Base-by-base conservation (phyloP, 345 rosid species). In the Eucalyptus erythrocorys region DNA sequence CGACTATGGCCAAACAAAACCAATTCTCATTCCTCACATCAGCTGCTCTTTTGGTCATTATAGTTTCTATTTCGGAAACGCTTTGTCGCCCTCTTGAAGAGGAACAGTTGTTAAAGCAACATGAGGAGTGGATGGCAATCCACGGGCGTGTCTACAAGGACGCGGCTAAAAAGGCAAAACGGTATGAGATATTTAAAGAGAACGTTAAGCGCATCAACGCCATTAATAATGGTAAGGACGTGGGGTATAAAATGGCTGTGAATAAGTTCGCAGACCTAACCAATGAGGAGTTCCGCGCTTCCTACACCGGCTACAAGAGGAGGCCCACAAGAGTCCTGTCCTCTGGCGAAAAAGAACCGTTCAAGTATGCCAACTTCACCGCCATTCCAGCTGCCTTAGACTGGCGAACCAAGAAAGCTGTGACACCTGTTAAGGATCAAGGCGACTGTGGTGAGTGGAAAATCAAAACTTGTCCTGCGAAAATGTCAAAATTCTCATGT, bases 391-490 rank as follows among this genome's bases (percentile, higher is more conserved):
- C 90, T 21, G 24, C 84, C 49, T 45, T 91, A 88, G 94, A 94
- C 68, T 94, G 95, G 94, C 91, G 93, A 87, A 76, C 50, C 80
- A 79, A 49, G 22, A 94, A 91, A 5, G 94, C 91, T 2, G 95
- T 93, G 6, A 92, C 94, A 30, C 86, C 92, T 26, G 90, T 94
- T 53, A 94, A 94, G 88, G 89, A 92, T 89, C 95, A 93, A 90
- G 94, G 92, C 88, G 1, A 2, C 3, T 92, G 95, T 49, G 94
- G 95, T 94, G 89, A 88, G 90, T 86, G 66, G 37, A 48, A 27
- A 26, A 8, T 21, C 53, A 30, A 37, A 34, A 17, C 76, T 87
- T 34, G 88, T 87, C 13, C 6, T 19, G 43, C 26, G 7, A 68
- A 66, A 34, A 71, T 71, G 81, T 17, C 13, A 71, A 71, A 71